Conservation (phyloP, 169 alveolate species). For the Sarcocystis neurona region DNA sequence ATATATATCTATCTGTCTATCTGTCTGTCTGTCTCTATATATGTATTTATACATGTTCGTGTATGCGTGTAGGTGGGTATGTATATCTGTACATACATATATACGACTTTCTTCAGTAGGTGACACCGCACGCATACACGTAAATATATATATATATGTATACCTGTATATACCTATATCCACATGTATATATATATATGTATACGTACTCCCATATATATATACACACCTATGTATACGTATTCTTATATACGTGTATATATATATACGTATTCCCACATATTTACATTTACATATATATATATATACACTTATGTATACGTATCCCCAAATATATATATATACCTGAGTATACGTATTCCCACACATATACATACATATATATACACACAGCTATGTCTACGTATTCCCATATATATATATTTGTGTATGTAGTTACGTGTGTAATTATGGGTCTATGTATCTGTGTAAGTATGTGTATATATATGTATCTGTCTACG, state of each 20-base stretch:
- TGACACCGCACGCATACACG: neutral
- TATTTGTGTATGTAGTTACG: too few species aligned
- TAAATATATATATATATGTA: neutral
- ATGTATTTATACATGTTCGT: too few species aligned
- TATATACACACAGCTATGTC: neutral
- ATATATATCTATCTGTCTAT: too few species aligned
- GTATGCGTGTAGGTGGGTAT: too few species aligned
- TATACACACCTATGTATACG: neutral
- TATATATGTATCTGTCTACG: too few species aligned
- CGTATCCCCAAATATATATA: too few species aligned
- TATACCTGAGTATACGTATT: too few species aligned
- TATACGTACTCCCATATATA: neutral
- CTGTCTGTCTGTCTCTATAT: too few species aligned
- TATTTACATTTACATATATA: neutral
- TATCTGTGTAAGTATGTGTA: neutral
- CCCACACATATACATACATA: neutral
- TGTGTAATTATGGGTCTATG: neutral
- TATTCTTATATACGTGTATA: too few species aligned
- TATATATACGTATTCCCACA: too few species aligned
- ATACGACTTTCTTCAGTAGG: neutral
- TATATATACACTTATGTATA: neutral
- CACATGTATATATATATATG: neutral
- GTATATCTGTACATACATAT: too few species aligned
- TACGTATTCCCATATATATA: too few species aligned
- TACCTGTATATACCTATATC: neutral